Evolutionary conservation across 2,329 filamentous ascomycete genomes (phyloP), one percentile per base, ranked within the genome.

Genomic region (Ophiostoma tasmaniense): DNA sequence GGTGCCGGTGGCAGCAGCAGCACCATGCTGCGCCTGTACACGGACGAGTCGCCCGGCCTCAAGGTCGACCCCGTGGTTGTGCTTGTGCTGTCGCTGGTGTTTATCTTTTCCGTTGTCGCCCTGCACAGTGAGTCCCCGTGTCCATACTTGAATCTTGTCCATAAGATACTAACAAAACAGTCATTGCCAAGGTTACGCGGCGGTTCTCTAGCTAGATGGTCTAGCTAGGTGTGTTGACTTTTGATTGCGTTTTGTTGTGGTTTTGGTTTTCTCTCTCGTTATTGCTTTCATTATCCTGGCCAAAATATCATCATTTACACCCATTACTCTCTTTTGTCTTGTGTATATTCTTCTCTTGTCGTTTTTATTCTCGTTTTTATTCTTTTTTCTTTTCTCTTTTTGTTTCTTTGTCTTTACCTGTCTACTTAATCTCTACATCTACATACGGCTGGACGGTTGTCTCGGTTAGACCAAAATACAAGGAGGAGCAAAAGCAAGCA

Each of bases 11-110:
- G 95, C 73, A 97, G 93, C 79, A 96, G 90, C 80, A 96, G 92
- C 83, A 99, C 95, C 67, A 99, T 99, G 95, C 85, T 99, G 83
- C 94, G 70, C 81, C 89, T 99, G 62, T 99, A 99, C 88, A 99
- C 95, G 70, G 95, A 99, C 78, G 95, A 99, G 84, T 96, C 92
- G 73, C 95, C 95, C 70, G 95, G 95, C 72, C 84, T 99, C 76
- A 97, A 97, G 84, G 95, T 99, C 73, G 95, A 99, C 80, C 95
- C 95, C 28, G 95, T 99, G 71, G 93, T 99, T 73, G 94, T 99
- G 73, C 86, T 99, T 77, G 95, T 97, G 74, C 85, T 99, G 75
- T 96, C 92, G 77, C 87, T 99, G 76, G 95, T 96, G 72, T 99
- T 99, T 81, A 99, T 99, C 81, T 97, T 99, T 84, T 95, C 91